Evolutionary conservation across 768 basidiomycete species (phyloP).

Genomic region (Suillus weaverae): DNA sequence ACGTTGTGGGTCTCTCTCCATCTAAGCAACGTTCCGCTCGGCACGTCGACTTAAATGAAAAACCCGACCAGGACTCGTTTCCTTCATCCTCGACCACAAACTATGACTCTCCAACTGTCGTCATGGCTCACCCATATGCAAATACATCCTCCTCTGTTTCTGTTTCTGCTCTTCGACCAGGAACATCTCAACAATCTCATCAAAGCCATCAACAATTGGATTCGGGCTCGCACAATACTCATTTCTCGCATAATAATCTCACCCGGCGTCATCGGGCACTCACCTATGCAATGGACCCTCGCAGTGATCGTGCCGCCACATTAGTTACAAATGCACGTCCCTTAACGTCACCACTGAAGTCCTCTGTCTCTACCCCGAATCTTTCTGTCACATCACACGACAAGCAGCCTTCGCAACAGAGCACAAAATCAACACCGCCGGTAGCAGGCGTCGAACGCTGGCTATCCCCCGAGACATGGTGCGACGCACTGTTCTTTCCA

Average conservation of each 20-base stretch:
- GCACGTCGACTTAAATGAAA: conserved; percentile 15
- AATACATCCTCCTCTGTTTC: conserved; percentile 36
- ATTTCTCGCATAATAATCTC: conserved; percentile 12
- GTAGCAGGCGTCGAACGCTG: conserved; percentile 54
- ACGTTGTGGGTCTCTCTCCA: conserved; percentile 15
- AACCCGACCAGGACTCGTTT: conserved; percentile 20
- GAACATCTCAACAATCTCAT: conserved; percentile 25
- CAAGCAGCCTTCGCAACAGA: conserved; percentile 10
- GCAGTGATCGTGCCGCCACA: not conserved
- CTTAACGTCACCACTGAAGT: conserved; percentile 37
- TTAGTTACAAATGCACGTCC: not conserved
- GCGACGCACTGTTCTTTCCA: conserved; percentile 76
- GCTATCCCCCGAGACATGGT: conserved; percentile 79
- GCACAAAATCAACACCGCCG: conserved; percentile 23
- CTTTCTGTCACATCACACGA: conserved; percentile 35
- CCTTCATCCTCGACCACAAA: conserved; percentile 16
- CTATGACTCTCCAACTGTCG: conserved; percentile 16
- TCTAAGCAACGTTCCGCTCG: conserved; percentile 20
- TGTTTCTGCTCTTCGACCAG: conserved; percentile 19
- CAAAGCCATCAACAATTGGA: conserved; percentile 15
- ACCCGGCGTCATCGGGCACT: not conserved
- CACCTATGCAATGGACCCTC: not conserved
- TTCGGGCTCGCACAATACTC: conserved; percentile 1
- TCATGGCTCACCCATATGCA: conserved; percentile 52
- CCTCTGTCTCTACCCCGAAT: conserved; percentile 67